These are phyloP conservation scores for Ciborinia camelliae DNA, from an alignment of 2,329 filamentous ascomycete species.

Conservation along the genomic window DNA sequence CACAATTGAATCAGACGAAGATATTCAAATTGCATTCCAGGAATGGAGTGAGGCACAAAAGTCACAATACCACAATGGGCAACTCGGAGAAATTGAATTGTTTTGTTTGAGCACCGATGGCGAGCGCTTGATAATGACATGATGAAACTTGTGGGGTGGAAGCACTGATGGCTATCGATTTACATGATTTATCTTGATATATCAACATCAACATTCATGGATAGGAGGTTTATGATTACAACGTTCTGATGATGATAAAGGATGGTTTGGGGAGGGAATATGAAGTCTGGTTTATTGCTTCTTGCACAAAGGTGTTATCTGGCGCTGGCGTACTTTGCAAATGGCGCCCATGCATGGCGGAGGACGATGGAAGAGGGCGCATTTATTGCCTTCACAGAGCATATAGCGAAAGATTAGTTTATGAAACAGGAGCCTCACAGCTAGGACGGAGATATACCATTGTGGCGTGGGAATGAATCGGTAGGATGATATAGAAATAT, in stretches of 20 bases:
- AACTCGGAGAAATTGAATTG: slow-evolving; percentile 85
- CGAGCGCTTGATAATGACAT: slow-evolving; percentile 22
- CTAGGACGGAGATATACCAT: slow-evolving; percentile 11
- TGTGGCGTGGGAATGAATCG: slow-evolving; percentile 11
- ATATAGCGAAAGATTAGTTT: slow-evolving; percentile 15
- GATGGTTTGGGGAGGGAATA: slow-evolving; percentile 25
- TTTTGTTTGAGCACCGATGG: slow-evolving; percentile 60
- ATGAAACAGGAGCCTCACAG: slow-evolving; percentile 13
- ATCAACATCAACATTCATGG: slow-evolving; percentile 24
- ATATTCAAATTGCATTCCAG: slow-evolving; percentile 92
- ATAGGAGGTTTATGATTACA: slow-evolving; percentile 32
- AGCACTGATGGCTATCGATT: slow-evolving; percentile 14
- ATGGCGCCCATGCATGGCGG: slow-evolving; percentile 25
- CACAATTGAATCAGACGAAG: slow-evolving; percentile 91
- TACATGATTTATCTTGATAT: slow-evolving; percentile 22
- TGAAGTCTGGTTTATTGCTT: slow-evolving; percentile 21
- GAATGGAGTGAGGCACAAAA: slow-evolving; percentile 81
- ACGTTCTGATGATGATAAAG: slow-evolving; percentile 34
- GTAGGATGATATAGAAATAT: slow-evolving; percentile 16
- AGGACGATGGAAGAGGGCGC: slow-evolving; percentile 19
- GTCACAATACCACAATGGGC: slow-evolving; percentile 58
- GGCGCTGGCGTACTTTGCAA: slow-evolving; percentile 23
- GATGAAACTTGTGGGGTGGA: neutral
- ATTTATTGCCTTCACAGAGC: slow-evolving; percentile 18
- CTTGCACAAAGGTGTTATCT: slow-evolving; percentile 26